Conservation (phyloP, 768 basidiomycete genomes). For the Trametopsis cervina region DNA sequence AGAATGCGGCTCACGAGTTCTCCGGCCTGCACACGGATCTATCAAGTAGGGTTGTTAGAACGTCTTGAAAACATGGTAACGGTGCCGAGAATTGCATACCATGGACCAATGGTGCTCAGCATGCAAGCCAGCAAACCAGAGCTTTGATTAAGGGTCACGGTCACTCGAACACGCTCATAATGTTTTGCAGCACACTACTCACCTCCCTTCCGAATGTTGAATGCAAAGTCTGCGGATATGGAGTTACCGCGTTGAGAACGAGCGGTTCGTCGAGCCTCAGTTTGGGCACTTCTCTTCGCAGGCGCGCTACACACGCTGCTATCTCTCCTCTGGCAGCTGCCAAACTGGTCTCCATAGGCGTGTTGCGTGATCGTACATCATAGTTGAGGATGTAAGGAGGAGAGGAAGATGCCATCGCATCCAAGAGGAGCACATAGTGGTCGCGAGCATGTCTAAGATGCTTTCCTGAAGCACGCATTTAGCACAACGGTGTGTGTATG, state of each 20-base stretch:
- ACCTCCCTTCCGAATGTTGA: conserved; percentile 85
- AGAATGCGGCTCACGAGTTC: conserved; percentile 52
- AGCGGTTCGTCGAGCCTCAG: conserved; percentile 49
- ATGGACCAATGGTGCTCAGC: conserved; percentile 91
- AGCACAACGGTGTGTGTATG: conserved; percentile 1
- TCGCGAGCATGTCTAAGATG: conserved; percentile 82
- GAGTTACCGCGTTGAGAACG: conserved; percentile 75
- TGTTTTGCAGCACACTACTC: conserved; percentile 8
- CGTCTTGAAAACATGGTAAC: neutral
- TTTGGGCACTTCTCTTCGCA: conserved; percentile 47
- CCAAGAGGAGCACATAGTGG: conserved; percentile 66
- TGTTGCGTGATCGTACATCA: conserved; percentile 69
- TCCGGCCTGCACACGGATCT: conserved; percentile 81
- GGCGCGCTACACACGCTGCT: conserved; percentile 43
- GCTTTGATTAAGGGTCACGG: conserved; percentile 29
- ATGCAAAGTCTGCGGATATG: conserved; percentile 64
- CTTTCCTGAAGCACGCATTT: conserved; percentile 50
- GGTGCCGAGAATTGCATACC: conserved; percentile 37
- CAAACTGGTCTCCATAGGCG: conserved; percentile 74
- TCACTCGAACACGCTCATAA: conserved; percentile 4
- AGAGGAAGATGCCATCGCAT: conserved; percentile 37
- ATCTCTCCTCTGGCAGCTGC: conserved; percentile 53
- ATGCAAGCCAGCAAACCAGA: conserved; percentile 84
- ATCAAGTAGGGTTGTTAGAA: neutral
- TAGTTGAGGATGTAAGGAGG: conserved; percentile 58